These are phyloP conservation scores for Lizonia empirigonia DNA, from an alignment of 2,329 filamentous ascomycete species.

Conservation along the genomic window DNA sequence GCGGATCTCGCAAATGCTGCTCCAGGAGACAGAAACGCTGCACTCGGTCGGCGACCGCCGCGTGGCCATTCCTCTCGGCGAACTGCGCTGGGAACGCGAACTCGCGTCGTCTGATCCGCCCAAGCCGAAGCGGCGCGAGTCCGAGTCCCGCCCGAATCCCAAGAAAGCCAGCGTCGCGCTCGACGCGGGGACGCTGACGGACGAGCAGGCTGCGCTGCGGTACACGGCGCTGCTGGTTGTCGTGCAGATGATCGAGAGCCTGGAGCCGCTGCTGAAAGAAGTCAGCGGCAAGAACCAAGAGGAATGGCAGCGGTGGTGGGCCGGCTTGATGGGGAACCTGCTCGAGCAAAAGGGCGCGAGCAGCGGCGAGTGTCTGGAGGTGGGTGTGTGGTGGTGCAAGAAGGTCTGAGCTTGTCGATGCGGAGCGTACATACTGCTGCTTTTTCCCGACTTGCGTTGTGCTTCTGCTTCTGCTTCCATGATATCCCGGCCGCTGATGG, in stretches of 20 bases:
- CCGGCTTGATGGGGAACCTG: slow-evolving; percentile 83
- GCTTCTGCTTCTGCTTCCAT: slow-evolving; percentile 2
- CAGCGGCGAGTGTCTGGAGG: slow-evolving; percentile 81
- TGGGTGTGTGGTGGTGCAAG: slow-evolving; percentile 68
- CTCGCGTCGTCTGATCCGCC: slow-evolving; percentile 48
- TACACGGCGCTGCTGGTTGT: slow-evolving; percentile 81
- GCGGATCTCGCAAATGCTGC: slow-evolving; percentile 73
- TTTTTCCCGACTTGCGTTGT: not conserved
- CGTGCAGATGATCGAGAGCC: slow-evolving; percentile 80
- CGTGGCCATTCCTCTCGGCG: slow-evolving; percentile 83
- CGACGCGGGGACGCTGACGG: slow-evolving; percentile 61
- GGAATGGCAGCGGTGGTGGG: slow-evolving; percentile 90
- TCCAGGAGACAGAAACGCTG: slow-evolving; percentile 78
- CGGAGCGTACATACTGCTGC: not conserved
- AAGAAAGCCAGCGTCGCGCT: slow-evolving; percentile 40
- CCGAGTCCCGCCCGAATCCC: slow-evolving; percentile 51
- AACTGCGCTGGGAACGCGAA: slow-evolving; percentile 86
- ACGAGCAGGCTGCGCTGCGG: slow-evolving; percentile 74
- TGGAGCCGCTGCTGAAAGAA: slow-evolving; percentile 83
- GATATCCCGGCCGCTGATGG: slow-evolving; percentile 18
- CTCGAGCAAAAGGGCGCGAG: slow-evolving; percentile 77
- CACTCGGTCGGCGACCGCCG: slow-evolving; percentile 73
- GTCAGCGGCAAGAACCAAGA: slow-evolving; percentile 85
- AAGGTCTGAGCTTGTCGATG: slow-evolving; percentile 52
- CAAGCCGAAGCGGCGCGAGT: slow-evolving; percentile 59